Percentiles rank a stretch among this genome's conserved stretches.
Evolutionary conservation across 2,329 filamentous ascomycete genomes (phyloP).

Genomic region (Hymenoscyphus salicellus): DNA sequence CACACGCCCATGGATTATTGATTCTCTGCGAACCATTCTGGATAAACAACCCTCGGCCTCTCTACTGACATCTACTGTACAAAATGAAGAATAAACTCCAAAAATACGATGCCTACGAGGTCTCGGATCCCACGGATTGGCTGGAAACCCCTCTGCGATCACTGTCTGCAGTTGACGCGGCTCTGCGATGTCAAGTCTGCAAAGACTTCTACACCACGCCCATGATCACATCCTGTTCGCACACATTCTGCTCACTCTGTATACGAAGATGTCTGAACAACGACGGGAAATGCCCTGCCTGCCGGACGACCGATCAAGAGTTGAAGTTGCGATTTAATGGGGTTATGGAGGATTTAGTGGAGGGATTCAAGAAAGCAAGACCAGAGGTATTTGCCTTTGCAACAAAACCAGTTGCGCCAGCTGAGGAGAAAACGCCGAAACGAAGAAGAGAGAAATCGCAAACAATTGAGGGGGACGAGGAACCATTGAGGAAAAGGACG

Average conservation of each 20-base stretch:
- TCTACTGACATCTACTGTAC: not conserved
- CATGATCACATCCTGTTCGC: constrained; percentile 89
- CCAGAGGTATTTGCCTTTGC: constrained; percentile 63
- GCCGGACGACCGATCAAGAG: constrained; percentile 75
- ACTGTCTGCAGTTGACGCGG: constrained; percentile 72
- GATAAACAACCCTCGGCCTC: not conserved
- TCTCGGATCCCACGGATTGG: constrained; percentile 85
- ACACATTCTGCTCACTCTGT: constrained; percentile 95
- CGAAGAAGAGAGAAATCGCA: constrained; percentile 44
- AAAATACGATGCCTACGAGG: constrained; percentile 36
- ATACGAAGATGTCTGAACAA: constrained; percentile 80
- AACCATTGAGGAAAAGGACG: constrained; percentile 46
- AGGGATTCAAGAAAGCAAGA: constrained; percentile 69
- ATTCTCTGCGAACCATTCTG: not conserved
- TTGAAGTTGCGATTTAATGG: constrained; percentile 81
- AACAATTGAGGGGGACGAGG: constrained; percentile 33
- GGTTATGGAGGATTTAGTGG: constrained; percentile 79
- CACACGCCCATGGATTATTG: not conserved
- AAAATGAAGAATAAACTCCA: constrained; percentile 2
- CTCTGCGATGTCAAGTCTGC: constrained; percentile 92
- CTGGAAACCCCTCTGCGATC: constrained; percentile 64
- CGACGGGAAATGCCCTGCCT: constrained; percentile 85
- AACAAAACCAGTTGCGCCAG: constrained; percentile 38
- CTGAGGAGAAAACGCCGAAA: constrained; percentile 44
- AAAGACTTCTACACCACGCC: constrained; percentile 96